Evolutionary conservation across 345 rosid species (phyloP), one percentile per base, ranked within the genome.

Genomic region (Capsella bursapastoris): DNA sequence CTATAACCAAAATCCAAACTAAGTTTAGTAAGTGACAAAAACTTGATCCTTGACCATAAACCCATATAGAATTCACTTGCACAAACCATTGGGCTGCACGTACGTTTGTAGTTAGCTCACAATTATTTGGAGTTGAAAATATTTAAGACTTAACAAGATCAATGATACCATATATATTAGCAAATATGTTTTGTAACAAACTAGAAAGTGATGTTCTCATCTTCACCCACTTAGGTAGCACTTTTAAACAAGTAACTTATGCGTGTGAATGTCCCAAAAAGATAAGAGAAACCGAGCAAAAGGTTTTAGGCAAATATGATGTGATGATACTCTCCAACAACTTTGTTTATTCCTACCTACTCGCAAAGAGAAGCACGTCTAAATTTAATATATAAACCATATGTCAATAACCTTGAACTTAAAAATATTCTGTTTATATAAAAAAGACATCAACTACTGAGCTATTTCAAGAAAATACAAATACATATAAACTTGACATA

Each of bases 171-270:
- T 18, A 18, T 18, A 18, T 18, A 18, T 57, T 15, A 57, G 7
- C 71, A 66, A 56, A 73, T 38, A 37, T 58, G 57, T 56, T 76
- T 76, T 38, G 66, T 73, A 76, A 76, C 80, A 76, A 76, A 76
- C 75, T 37, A 47, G 71, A 76, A 70, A 76, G 75, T 47, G 53
- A 38, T 70, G 75, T 47, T 76, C 59, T 76, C 75, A 76, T 70
- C 71, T 45, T 76, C 44, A 28, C 75, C 50, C 14, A 32, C 53
- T 70, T 69, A 52, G 62, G 41, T 15, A 55, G 38, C 0, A 12
- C 34, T 68, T 75, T 59, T 7, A 40, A 14, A 64, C 27, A 68
- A 55, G 75, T 63, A 61, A 25, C 38, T 63, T 76, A 76, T 18
- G 59, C 66, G 65, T 55, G 80, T 70, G 66, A 76, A 64, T 76